phyloP scores from a whole-genome alignment of 768 basidiomycete genomes.

The Pleurotus giganteus region DNA sequence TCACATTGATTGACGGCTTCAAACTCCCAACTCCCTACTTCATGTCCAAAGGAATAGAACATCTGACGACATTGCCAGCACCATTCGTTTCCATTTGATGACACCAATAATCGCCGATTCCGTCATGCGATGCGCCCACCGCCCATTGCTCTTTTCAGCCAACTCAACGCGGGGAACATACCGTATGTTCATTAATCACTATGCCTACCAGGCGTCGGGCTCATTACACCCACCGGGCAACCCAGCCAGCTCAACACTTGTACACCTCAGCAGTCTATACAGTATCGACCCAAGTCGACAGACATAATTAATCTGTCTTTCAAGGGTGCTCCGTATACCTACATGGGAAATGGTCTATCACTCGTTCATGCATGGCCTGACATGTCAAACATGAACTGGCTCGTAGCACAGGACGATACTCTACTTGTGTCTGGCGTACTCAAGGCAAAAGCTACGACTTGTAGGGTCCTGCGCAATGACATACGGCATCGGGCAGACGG shows the following conservation, averaged over 20 bases:
- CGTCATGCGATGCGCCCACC: background rate
- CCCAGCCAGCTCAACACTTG: conserved; percentile 7
- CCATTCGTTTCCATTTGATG: background rate
- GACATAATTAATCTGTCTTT: conserved; percentile 2
- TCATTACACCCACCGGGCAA: background rate
- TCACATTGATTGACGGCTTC: background rate
- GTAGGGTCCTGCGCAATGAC: background rate
- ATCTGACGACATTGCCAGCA: background rate
- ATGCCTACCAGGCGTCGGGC: conserved; percentile 4
- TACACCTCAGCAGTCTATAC: background rate
- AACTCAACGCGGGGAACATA: background rate
- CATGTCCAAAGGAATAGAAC: background rate
- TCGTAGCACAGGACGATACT: background rate
- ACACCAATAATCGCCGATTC: background rate
- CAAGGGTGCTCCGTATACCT: background rate
- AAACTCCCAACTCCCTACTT: background rate
- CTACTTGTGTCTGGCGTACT: background rate
- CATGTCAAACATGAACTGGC: background rate
- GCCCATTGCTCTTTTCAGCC: background rate
- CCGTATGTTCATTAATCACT: conserved; percentile 1
- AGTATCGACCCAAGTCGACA: background rate
- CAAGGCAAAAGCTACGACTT: background rate
- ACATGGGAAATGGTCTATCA: background rate
- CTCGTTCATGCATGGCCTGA: background rate
- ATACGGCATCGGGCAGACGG: conserved; percentile 4